Evolutionary conservation across 2,329 filamentous ascomycete genomes (phyloP), one percentile per base, ranked within the genome.

Genomic region (Colletotrichum tofieldiae): DNA sequence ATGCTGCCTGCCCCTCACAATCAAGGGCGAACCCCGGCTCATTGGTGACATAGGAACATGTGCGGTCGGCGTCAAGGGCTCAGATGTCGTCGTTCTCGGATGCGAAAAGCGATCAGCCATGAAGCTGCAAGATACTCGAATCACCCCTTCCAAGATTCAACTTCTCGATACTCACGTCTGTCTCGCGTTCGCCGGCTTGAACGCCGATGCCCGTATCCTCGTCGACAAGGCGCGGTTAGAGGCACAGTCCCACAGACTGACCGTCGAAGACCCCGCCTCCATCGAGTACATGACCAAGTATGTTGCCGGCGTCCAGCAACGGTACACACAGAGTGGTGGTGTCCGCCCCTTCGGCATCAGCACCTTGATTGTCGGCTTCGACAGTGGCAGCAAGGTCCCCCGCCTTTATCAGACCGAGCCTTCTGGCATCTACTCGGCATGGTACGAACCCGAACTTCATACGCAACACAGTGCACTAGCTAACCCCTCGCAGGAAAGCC

Each of bases 251-350:
- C 96, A 99, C 87, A 93, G 96, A 75, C 88, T 99, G 78, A 98
- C 96, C 5, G 95, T 99, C 71, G 96, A 99, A 83, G 97, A 99
- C 82, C 96, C 96, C 67, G 94, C 97, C 76, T 96, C 94, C 74
- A 97, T 99, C 84, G 96, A 99, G 86, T 99, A 99, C 89, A 98
- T 99, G 81, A 98, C 96, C 80, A 98, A 99, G 88, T 98, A 98
- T 80, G 93, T 99, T 75, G 96, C 96, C 65, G 94, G 96, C 69
- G 96, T 99, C 77, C 96, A 99, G 88, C 96, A 99, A 88, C 92
- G 95, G 84, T 99, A 99, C 89, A 99, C 96, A 59, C 96, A 99
- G 88, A 97, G 95, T 80, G 96, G 96, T 86, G 96, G 96, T 89
- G 96, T 99, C 65, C 89, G 96, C 79, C 96, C 96, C n/a, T 99